Conservation (phyloP, 177 flowering plant species). For the Vitis hybrid region DNA sequence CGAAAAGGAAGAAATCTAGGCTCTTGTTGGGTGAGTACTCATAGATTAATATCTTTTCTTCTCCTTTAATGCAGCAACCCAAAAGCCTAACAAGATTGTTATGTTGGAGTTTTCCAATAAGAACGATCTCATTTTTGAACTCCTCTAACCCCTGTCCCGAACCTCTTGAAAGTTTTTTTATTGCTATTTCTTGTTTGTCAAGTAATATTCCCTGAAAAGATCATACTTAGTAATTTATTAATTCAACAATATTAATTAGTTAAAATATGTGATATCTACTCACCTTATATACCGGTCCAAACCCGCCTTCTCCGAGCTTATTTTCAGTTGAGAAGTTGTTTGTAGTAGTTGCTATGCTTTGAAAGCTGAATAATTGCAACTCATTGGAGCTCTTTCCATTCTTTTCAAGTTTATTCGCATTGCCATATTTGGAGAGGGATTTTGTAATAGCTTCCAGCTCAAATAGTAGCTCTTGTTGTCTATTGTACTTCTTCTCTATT, state of each 20-base stretch:
- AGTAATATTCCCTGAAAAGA: neutral
- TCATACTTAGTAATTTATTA: neutral
- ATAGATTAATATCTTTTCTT: constrained; percentile 3
- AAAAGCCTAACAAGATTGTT: constrained; percentile 3
- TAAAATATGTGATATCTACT: neutral
- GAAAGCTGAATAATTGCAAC: no score
- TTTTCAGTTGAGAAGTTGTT: neutral
- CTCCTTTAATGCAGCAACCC: neutral
- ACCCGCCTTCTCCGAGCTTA: constrained; percentile 4
- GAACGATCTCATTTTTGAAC: constrained; percentile 1
- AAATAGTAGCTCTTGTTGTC: no score
- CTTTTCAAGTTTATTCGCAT: no score
- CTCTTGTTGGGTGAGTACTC: constrained; percentile 4
- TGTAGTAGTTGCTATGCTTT: neutral
- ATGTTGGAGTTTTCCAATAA: constrained; percentile 1
- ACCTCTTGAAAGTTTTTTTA: neutral
- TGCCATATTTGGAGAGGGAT: no score
- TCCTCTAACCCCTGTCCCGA: constrained; percentile 2
- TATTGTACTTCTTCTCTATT: neutral
- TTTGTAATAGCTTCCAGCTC: no score
- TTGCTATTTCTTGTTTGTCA: constrained; percentile 2
- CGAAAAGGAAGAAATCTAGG: neutral
- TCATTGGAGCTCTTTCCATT: no score
- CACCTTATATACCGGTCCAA: constrained; percentile 4
- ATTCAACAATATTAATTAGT: neutral